Evolutionary conservation across 257 asterid genomes (phyloP).

Genomic region (Solanum pennellii): DNA sequence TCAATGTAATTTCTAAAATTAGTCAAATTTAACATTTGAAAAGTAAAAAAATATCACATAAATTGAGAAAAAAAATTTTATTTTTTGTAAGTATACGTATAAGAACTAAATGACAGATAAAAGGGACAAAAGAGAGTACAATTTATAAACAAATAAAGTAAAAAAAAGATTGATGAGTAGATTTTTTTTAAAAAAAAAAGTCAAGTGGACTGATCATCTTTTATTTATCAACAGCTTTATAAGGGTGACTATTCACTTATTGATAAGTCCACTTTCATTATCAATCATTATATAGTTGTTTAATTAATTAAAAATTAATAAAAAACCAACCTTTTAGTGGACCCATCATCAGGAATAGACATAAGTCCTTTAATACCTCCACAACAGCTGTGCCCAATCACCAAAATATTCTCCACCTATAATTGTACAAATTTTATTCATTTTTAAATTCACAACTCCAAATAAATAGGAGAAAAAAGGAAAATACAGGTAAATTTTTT

Average conservation of each 20-base stretch:
- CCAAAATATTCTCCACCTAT: slow-evolving; percentile 79
- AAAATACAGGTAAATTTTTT: not conserved
- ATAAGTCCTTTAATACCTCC: slow-evolving; percentile 92
- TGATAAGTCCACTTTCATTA: not conserved
- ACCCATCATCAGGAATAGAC: slow-evolving; percentile 82
- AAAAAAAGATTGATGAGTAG: not conserved
- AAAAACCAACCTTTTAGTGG: slow-evolving; percentile 39
- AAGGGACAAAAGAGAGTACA: not conserved
- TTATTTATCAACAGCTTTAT: not conserved
- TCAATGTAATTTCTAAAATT: not conserved
- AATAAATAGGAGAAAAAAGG: not conserved
- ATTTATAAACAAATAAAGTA: not conserved
- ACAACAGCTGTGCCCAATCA: slow-evolving; percentile 88
- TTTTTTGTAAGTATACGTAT: not conserved
- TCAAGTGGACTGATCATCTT: not conserved
- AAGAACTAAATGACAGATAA: not conserved
- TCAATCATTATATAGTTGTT: not conserved
- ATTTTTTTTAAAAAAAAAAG: not conserved
- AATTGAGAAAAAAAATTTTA: not conserved
- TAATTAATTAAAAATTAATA: not conserved
- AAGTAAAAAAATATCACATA: not conserved
- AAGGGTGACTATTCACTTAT: not conserved
- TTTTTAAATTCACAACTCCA: not conserved
- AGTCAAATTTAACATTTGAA: not conserved
- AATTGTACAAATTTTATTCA: not conserved